A percentile compares a stretch with the other conserved stretches of the same genome.
Evolutionary conservation across 129 eudicot genomes (phyloP).

Genomic region (Artemisia annua): DNA sequence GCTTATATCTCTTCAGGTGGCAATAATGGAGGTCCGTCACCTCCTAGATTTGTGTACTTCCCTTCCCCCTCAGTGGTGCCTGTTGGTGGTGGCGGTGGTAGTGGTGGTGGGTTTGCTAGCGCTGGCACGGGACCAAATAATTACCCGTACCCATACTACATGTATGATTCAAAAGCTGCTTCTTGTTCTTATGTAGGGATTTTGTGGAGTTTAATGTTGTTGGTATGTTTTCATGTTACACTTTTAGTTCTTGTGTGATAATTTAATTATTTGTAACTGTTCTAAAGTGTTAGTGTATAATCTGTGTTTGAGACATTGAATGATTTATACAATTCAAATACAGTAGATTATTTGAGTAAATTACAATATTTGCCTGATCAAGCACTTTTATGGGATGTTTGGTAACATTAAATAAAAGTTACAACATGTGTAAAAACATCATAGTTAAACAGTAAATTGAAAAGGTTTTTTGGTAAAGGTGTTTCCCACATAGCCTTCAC

Average conservation of each 20-base stretch:
- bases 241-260: no score
- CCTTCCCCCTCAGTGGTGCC: constrained; percentile 25
- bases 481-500: no score
- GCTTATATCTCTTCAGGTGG: constrained; percentile 28
- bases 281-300: no score
- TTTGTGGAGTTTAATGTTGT: constrained; percentile 11
- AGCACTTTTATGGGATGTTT: no score
- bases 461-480: no score
- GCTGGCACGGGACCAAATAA: constrained; percentile 30
- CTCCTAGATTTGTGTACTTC: constrained; percentile 37
- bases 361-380: no score
- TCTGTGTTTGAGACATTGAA: not conserved
- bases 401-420: no score
- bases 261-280: no score
- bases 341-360: no score
- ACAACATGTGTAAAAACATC: no score
- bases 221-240: constrained; percentile 6
- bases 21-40: constrained; percentile 29
- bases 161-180: constrained; percentile 43
- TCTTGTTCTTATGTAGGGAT: not conserved
- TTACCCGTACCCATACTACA: constrained; percentile 50
- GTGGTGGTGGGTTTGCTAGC: not conserved
- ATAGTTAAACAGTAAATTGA: no score
- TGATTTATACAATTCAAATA: no score
- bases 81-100: not conserved